Evolutionary conservation across 2,329 filamentous ascomycete species (phyloP), one percentile per base, ranked within the genome.

Genomic region (Microcyclospora tardicrescens): DNA sequence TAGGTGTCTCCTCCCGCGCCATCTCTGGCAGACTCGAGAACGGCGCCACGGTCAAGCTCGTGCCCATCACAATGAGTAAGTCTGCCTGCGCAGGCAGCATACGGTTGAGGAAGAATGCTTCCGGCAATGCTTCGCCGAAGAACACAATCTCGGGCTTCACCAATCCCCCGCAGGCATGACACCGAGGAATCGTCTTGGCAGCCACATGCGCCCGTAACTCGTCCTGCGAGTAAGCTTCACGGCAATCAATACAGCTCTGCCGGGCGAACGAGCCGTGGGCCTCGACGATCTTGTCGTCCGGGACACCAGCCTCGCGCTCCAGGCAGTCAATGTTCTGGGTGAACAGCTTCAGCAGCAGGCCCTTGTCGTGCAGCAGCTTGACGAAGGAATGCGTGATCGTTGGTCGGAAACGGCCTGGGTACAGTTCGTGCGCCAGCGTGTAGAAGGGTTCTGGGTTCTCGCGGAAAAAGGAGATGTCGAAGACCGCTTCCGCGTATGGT

Each of bases 311-410:
- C 49, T 75, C 72, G 15, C 87, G 76, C 63, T 98, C 91, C 10
- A 98, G 71, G 53, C 86, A 94, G 64, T 98, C 91, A 49, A 98
- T 96, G 56, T 98, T 98, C 57, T 98, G 91, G 0, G 91, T 95
- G 61, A 96, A 98, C 38, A 91, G 74, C 67, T 86, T 91, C 48
- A 81, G 66, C 16, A 98, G 66, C 31, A 89, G 66, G 3, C 75
- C 77, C 62, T 93, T 94, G 43, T 78, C 68, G 41, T 87, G 73
- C 12, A 96, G 75, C 16, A 98, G 68, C 11, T 77, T 72, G 52
- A 98, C 79, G 61, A 98, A 98, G 28, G 76, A 80, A 62, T 98
- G 91, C 2, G 86, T 82, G 39, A 96, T 69, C 1, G 91, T 98
- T 0, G 91, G 91, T 39, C 79, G 72, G 64, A 83, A 95, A 52